Evolutionary conservation across 2,329 filamentous ascomycete genomes (phyloP).

Genomic region (Lasiodiplodia theobromae): DNA sequence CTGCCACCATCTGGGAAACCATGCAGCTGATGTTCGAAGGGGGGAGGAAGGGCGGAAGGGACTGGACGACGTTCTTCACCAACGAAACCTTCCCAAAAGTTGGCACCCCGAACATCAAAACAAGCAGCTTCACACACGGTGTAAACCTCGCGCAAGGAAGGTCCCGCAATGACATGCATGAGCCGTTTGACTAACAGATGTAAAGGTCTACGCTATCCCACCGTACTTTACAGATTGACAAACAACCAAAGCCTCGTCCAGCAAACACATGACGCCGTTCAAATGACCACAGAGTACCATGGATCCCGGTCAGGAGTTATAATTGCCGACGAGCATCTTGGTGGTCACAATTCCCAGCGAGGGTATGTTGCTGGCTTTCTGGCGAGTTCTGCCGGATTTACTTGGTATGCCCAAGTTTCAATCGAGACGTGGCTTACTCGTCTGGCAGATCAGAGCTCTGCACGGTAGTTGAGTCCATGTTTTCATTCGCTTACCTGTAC

Average conservation of each 20-base stretch:
- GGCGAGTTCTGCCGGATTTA: no score
- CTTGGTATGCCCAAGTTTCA: no score
- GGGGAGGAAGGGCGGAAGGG: slow-evolving; percentile 35
- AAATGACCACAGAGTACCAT: no score
- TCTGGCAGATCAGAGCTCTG: slow-evolving; percentile 51
- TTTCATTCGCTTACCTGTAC: slow-evolving; percentile 46
- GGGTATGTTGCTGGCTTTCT: no score
- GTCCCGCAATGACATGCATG: not conserved
- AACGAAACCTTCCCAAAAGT: slow-evolving; percentile 41
- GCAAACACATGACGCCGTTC: no score
- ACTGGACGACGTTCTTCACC: slow-evolving; percentile 47
- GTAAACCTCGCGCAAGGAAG: slow-evolving; percentile 55
- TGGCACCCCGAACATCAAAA: slow-evolving; percentile 27
- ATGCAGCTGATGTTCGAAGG: slow-evolving; percentile 51
- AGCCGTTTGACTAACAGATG: no score
- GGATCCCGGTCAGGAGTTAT: no score
- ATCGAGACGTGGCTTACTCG: slow-evolving; percentile 26
- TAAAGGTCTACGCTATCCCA: not conserved
- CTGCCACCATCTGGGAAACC: slow-evolving; percentile 46
- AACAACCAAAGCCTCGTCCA: no score
- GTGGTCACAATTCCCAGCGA: no score
- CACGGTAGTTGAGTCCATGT: slow-evolving; percentile 45
- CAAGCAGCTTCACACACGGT: slow-evolving; percentile 46
- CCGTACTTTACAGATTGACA: slow-evolving; percentile 42
- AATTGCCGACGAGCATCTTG: no score